phyloP scores from a whole-genome alignment of 306 rosid genomes.

The Astragalus membranaceus region DNA sequence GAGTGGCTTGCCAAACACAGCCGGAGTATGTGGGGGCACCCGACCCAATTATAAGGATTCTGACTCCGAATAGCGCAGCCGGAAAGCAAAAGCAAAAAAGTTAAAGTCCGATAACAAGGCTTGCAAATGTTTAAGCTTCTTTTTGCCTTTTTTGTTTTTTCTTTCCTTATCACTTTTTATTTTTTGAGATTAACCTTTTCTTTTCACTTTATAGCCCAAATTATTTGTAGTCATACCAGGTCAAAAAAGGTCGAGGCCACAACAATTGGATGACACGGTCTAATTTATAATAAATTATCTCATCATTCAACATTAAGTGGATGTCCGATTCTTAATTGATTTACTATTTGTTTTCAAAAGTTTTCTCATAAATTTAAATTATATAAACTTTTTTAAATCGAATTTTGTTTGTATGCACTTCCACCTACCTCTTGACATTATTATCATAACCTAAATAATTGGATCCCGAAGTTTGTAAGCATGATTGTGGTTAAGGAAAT shows the following conservation, averaged over 20 bases:
- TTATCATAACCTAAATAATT: not conserved
- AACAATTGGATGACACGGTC: slow-evolving; percentile 7
- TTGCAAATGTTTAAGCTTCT: not conserved
- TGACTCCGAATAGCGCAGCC: slow-evolving; percentile 8
- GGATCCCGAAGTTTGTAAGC: not conserved
- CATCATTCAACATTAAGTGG: not conserved
- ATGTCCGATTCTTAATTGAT: not conserved
- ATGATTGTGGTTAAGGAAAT: not conserved
- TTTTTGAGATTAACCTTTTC: no score
- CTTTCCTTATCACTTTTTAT: not conserved
- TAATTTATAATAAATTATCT: not conserved
- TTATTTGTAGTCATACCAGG: slow-evolving; percentile 7
- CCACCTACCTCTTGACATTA: not conserved
- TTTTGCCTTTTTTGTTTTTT: not conserved
- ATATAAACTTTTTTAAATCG: no score
- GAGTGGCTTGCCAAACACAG: no score
- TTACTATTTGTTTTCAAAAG: not conserved
- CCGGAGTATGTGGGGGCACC: no score
- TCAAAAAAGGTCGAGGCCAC: slow-evolving; percentile 15
- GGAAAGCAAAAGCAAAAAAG: not conserved
- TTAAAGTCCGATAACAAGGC: not conserved
- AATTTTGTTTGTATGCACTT: no score
- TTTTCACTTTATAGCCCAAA: not conserved
- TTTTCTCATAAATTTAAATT: no score
- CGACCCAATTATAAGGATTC: slow-evolving; percentile 18